These are phyloP conservation scores for Crassisporium funariophilum DNA, from an alignment of 768 basidiomycete genomes.

Conservation along the genomic window DNA sequence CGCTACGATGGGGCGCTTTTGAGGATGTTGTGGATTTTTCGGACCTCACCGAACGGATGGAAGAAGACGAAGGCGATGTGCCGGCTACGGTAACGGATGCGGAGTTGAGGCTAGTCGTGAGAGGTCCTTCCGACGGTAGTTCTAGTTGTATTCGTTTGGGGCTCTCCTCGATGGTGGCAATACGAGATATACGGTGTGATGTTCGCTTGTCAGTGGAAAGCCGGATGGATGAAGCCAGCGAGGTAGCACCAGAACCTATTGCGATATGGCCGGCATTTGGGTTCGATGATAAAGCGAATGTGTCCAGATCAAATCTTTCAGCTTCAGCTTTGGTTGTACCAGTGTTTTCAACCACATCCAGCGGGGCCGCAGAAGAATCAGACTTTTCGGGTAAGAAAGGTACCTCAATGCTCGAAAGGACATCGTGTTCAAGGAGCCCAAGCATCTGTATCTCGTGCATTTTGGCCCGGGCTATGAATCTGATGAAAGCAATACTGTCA, in stretches of 20 bases:
- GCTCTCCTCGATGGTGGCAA: slow-evolving; percentile 74
- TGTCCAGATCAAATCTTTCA: slow-evolving; percentile 72
- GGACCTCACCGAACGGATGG: slow-evolving; percentile 59
- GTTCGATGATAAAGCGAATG: slow-evolving; percentile 54
- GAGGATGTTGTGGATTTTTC: slow-evolving; percentile 49
- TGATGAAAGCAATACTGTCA: no score
- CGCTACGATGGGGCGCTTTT: slow-evolving; percentile 23
- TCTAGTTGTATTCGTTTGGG: slow-evolving; percentile 52
- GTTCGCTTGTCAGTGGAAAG: slow-evolving; percentile 44
- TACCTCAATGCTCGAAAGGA: slow-evolving; percentile 86
- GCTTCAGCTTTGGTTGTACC: slow-evolving; percentile 56
- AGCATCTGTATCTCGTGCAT: slow-evolving; percentile 98
- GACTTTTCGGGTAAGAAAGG: slow-evolving; percentile 64
- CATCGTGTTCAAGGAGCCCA: slow-evolving; percentile 88
- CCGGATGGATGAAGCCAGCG: slow-evolving; percentile 42
- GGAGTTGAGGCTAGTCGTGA: slow-evolving; percentile 15
- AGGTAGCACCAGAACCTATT: slow-evolving; percentile 30
- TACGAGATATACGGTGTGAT: slow-evolving; percentile 56
- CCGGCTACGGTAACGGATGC: slow-evolving; percentile 41
- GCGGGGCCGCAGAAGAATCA: slow-evolving; percentile 34
- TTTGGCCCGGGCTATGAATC: slow-evolving; percentile 92
- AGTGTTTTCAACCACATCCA: slow-evolving; percentile 36
- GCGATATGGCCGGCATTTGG: slow-evolving; percentile 32
- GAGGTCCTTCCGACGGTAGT: slow-evolving; percentile 49
- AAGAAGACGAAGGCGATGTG: slow-evolving; percentile 68